Evolutionary conservation across 164 flowering plant genomes (phyloP).

Genomic region (Vitis cinerea): DNA sequence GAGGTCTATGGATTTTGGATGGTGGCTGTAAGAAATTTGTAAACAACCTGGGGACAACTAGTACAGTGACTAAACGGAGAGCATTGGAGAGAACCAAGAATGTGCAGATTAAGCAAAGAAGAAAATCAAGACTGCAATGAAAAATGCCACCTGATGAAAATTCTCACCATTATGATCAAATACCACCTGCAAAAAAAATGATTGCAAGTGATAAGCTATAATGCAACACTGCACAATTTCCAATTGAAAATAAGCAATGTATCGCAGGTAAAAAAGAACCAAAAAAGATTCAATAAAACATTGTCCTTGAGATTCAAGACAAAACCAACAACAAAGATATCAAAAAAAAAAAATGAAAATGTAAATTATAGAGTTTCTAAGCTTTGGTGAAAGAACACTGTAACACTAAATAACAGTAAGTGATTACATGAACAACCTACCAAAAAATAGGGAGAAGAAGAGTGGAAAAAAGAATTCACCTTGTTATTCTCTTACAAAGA

Average conservation of each 20-base stretch:
- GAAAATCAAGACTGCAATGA: not conserved
- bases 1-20: no score
- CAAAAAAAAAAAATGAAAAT: not conserved
- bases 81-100: not conserved
- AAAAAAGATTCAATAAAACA: not conserved
- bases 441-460: not conserved
- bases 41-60: not conserved
- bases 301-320: not conserved
- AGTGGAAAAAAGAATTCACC: not conserved
- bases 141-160: not conserved
- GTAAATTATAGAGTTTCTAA: no score
- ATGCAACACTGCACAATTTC: not conserved
- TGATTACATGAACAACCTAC: not conserved
- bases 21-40: no score
- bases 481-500: not conserved
- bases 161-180: constrained; percentile 95
- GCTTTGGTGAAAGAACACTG: not conserved
- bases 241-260: not conserved
- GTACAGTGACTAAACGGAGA: not conserved
- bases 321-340: not conserved
- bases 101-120: not conserved
- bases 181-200: constrained; percentile 68
- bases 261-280: not conserved
- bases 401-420: not conserved
- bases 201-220: constrained; percentile 5